Evolutionary conservation across 768 basidiomycete species (phyloP), one percentile per base, ranked within the genome.

Genomic region (Rhodotorula taiwanensis): DNA sequence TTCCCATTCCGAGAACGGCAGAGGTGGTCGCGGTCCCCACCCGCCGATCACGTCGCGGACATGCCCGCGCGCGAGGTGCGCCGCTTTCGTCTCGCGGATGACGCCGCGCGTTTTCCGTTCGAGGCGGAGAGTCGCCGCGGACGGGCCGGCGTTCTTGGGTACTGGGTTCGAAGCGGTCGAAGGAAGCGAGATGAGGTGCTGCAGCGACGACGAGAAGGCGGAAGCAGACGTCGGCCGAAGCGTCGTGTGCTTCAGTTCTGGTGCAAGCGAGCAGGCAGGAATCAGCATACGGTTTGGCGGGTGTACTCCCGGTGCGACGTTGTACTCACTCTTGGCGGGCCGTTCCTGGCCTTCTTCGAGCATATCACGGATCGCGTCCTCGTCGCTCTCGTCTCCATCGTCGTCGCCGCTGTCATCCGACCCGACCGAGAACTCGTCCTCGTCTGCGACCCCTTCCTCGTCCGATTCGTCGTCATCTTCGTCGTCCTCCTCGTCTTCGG

Each of bases 41-140:
- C 72, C 72, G 31, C 58, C 71, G n/a, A 73, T 73, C 9, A 73
- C 67, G 52, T 73, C 72, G n/a, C 56, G 44, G 36, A 73, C 70
- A 54, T 72, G 71, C 0, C 72, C 72, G 21, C 72, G 62, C 41
- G 64, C 66, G 44, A 66, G 52, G 47, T 69, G 64, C 39, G 66
- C 57, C 20, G 69, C 66, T 45, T 71, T 72, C n/a, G 66, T 71
- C 30, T 66, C 66, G 44, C 66, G 62, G 11, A 72, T 47, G 49
- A 67, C 64, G 33, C 49, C 58, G 25, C 60, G 57, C 20, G 71
- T 66, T 11, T 65, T 62, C 18, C 70, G 62, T 56, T 73, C 72
- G 56, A 73, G 71, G 3, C 55, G 53, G 21, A 54, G 64, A 1
- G 61, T 60, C 8, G 61, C 58, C 25, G 64, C 64, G 9, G 69